Evolutionary conservation across 192 early-diverging fungal species (phyloP).

Genomic region (Bifiguratus adelaidae): DNA sequence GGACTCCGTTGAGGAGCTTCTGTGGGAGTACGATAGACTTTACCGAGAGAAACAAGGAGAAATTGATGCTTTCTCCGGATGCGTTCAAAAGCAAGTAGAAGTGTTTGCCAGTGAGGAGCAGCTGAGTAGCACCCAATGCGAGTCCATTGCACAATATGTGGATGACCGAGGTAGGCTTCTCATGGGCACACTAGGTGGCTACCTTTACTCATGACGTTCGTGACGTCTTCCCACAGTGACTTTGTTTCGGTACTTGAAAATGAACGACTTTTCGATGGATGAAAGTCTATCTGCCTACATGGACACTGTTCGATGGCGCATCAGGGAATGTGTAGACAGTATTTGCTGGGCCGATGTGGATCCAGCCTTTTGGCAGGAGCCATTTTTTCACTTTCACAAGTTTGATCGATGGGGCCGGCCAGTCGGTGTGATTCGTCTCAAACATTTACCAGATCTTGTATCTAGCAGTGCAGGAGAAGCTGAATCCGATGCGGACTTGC

Average conservation of each 20-base stretch:
- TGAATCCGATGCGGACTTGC: not conserved
- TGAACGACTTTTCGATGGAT: conserved; percentile 10
- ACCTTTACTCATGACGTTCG: not conserved
- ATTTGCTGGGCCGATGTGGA: conserved; percentile 7
- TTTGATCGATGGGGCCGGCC: conserved; percentile 23
- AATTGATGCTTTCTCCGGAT: no score
- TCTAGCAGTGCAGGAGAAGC: conserved; percentile 2
- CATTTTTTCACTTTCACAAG: conserved; percentile 25
- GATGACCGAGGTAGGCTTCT: conserved; percentile 11
- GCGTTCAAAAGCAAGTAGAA: no score
- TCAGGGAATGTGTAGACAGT: conserved; percentile 9
- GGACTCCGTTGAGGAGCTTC: no score
- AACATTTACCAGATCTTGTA: conserved; percentile 14
- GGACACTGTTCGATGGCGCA: conserved; percentile 25
- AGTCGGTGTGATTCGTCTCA: conserved; percentile 19
- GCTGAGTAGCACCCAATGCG: no score
- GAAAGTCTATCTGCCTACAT: conserved; percentile 5
- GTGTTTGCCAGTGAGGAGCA: no score
- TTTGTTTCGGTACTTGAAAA: conserved; percentile 28
- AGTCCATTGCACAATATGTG: no score
- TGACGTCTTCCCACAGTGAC: conserved; percentile 14
- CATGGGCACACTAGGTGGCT: not conserved
- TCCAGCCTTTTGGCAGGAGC: conserved; percentile 12
- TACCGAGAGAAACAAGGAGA: no score
- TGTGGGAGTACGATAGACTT: no score